These are phyloP conservation scores for Lumnitzera racemosa DNA, from an alignment of 345 rosid species.

Conservation along the genomic window DNA sequence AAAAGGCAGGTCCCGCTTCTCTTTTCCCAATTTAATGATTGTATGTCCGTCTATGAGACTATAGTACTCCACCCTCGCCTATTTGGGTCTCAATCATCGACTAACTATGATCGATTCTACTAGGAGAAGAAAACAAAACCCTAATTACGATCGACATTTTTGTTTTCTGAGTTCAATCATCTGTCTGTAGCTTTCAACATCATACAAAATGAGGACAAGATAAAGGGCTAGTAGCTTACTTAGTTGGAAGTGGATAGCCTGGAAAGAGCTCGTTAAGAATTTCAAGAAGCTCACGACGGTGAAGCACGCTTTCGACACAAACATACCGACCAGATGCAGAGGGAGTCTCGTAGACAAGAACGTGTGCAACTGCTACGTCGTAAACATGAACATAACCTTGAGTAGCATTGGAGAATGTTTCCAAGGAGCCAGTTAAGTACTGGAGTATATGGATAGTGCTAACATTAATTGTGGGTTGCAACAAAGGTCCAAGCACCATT, in stretches of 20 bases:
- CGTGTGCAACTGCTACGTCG: constrained; percentile 72
- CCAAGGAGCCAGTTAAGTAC: constrained; percentile 76
- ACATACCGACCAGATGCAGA: constrained; percentile 79
- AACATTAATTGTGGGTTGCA: constrained; percentile 68
- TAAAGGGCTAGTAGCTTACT: constrained; percentile 31
- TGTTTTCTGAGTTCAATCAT: too few species aligned
- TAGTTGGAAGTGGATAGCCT: constrained; percentile 75
- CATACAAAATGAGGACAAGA: too few species aligned
- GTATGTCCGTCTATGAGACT: too few species aligned
- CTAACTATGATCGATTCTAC: too few species aligned
- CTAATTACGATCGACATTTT: too few species aligned
- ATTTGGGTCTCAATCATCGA: too few species aligned
- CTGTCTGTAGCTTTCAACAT: too few species aligned
- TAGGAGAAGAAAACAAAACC: too few species aligned
- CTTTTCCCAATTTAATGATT: too few species aligned
- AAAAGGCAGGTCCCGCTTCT: too few species aligned
- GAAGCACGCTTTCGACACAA: constrained; percentile 74
- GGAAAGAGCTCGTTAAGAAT: constrained; percentile 81
- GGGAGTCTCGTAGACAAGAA: constrained; percentile 62
- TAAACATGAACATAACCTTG: constrained; percentile 80
- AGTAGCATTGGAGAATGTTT: constrained; percentile 67
- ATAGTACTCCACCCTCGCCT: too few species aligned
- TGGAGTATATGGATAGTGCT: constrained; percentile 70
- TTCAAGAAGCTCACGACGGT: constrained; percentile 81
- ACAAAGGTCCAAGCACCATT: constrained; percentile 70